phyloP scores from a whole-genome alignment of 768 basidiomycete species.

The Tricholoma flavovirens region DNA sequence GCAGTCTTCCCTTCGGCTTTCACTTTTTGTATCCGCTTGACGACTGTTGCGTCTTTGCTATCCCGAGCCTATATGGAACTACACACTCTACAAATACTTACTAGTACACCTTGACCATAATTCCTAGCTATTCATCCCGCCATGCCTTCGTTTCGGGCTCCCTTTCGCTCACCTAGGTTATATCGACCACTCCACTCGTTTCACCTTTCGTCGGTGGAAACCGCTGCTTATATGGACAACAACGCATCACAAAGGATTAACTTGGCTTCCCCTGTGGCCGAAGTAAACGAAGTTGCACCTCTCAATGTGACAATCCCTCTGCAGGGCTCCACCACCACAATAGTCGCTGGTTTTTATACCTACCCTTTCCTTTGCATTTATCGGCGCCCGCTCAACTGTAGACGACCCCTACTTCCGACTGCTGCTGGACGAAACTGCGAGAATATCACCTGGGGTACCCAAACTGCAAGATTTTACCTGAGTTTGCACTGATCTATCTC shows the following conservation, averaged over 20 bases:
- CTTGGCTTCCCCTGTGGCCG: background rate
- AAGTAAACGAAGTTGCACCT: background rate
- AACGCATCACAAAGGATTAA: slow-evolving; percentile 12
- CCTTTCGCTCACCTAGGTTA: slow-evolving; percentile 27
- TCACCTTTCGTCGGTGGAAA: slow-evolving; percentile 29
- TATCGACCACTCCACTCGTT: slow-evolving; percentile 22
- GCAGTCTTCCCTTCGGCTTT: background rate
- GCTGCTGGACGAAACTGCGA: slow-evolving; percentile 35
- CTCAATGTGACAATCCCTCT: slow-evolving; percentile 21
- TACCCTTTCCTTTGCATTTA: slow-evolving; percentile 43
- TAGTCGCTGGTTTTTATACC: slow-evolving; percentile 42
- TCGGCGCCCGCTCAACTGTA: slow-evolving; percentile 29
- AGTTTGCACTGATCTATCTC: slow-evolving; percentile 2
- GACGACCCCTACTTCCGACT: slow-evolving; percentile 36
- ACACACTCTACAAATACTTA: too few relatives aligned
- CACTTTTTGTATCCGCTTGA: background rate
- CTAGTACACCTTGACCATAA: too few relatives aligned
- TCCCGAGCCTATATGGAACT: too few relatives aligned
- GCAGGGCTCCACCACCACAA: slow-evolving; percentile 25
- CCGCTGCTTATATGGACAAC: slow-evolving; percentile 8
- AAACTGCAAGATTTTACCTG: background rate
- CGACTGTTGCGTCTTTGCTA: background rate
- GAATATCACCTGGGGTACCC: slow-evolving; percentile 41
- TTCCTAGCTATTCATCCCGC: background rate
- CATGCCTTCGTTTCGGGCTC: slow-evolving; percentile 24